Evolutionary conservation across 352 stramenopile species (phyloP).

Genomic region (Globisporangium okanoganense): DNA sequence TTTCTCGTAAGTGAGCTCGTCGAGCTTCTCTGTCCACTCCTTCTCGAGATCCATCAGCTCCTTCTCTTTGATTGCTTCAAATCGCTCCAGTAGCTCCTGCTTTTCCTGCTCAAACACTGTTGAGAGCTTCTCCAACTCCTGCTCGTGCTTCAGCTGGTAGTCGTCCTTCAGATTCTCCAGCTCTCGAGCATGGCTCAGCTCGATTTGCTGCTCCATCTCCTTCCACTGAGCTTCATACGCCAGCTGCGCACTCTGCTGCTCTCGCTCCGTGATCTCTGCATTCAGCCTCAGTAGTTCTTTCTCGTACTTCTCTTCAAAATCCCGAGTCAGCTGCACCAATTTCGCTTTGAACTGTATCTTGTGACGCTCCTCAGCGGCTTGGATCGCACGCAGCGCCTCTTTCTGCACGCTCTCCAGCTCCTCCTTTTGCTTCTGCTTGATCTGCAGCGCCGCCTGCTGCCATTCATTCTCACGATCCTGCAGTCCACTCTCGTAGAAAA

Average conservation of each 20-base stretch:
- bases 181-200: neutral
- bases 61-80: slow-evolving; percentile 10
- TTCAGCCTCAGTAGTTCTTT: slow-evolving; percentile 18
- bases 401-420: slow-evolving; percentile 56
- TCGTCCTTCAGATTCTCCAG: neutral
- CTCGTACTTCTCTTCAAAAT: slow-evolving; percentile 30
- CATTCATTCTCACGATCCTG: slow-evolving; percentile 72
- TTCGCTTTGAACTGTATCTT: slow-evolving; percentile 42
- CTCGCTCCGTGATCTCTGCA: slow-evolving; percentile 23
- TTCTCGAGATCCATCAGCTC: slow-evolving; percentile 19
- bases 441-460: slow-evolving; percentile 64
- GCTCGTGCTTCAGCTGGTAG: slow-evolving; percentile 9
- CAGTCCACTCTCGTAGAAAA: slow-evolving; percentile 54
- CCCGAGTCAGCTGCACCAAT: slow-evolving; percentile 23
- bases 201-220: slow-evolving; percentile 24
- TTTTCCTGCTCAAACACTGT: slow-evolving; percentile 16
- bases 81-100: slow-evolving; percentile 8
- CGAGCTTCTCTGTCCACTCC: slow-evolving; percentile 23
- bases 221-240: slow-evolving; percentile 15
- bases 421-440: slow-evolving; percentile 73
- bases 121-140: slow-evolving; percentile 16
- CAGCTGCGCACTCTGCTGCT: slow-evolving; percentile 22
- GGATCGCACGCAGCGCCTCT: slow-evolving; percentile 59
- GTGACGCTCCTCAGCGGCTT: slow-evolving; percentile 62
- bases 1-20: neutral